These are phyloP conservation scores for Toxicodendron radicans DNA, from an alignment of 345 rosid species.

Conservation along the genomic window DNA sequence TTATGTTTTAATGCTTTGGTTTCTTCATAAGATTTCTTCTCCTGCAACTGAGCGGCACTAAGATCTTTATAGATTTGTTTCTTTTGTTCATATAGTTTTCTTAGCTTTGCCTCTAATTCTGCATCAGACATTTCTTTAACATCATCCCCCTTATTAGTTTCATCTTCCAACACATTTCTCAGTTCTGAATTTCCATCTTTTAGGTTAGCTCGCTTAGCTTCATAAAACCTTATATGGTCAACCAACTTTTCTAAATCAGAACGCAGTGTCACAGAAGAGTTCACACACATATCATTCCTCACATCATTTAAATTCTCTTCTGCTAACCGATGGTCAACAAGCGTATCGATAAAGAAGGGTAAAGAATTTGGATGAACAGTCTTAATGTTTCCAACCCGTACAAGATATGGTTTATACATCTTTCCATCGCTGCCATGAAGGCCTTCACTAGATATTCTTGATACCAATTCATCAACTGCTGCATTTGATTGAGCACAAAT, in stretches of 20 bases:
- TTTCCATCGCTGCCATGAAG: slow-evolving; percentile 84
- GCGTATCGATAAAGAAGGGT: slow-evolving; percentile 85
- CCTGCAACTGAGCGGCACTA: slow-evolving; percentile 75
- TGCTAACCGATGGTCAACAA: slow-evolving; percentile 80
- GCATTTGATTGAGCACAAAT: slow-evolving; percentile 99
- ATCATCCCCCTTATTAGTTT: slow-evolving; percentile 41
- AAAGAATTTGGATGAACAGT: slow-evolving; percentile 83
- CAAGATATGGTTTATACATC: slow-evolving; percentile 90
- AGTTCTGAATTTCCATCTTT: slow-evolving; percentile 54
- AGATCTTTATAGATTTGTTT: slow-evolving; percentile 82
- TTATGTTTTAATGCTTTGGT: slow-evolving; percentile 64
- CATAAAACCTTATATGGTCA: slow-evolving; percentile 69
- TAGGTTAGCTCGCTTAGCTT: slow-evolving; percentile 87
- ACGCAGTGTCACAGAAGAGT: slow-evolving; percentile 62
- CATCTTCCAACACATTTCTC: slow-evolving; percentile 46
- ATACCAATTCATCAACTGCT: slow-evolving; percentile 96
- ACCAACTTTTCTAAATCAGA: slow-evolving; percentile 77
- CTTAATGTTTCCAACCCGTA: slow-evolving; percentile 93
- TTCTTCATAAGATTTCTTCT: slow-evolving; percentile 73
- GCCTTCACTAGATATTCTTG: slow-evolving; percentile 75
- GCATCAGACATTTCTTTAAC: slow-evolving; percentile 61
- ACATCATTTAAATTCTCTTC: slow-evolving; percentile 59
- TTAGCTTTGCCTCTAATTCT: slow-evolving; percentile 62
- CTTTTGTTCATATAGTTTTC: slow-evolving; percentile 78
- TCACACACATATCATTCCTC: slow-evolving; percentile 38